Percentiles rank a stretch among this genome's conserved stretches.
These are phyloP conservation scores for Lasiodiplodia sp. DNA, from an alignment of 2,329 filamentous ascomycete genomes.

Conservation along the genomic window DNA sequence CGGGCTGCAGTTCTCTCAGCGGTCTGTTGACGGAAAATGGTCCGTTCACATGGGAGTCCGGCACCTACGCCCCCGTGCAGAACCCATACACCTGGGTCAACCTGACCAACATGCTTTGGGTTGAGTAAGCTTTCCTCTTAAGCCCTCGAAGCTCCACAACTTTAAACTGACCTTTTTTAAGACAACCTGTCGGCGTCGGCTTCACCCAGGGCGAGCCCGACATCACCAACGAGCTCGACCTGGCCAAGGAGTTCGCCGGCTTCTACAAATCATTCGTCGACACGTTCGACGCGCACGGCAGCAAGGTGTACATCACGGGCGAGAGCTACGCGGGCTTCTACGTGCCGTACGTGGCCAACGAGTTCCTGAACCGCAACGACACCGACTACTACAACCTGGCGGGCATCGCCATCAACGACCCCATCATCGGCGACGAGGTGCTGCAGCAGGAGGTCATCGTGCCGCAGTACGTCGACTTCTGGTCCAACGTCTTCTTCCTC, in stretches of 20 bases:
- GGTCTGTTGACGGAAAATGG: slow-evolving; percentile 81
- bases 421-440: slow-evolving; percentile 52
- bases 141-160: neutral
- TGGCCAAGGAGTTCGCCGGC: slow-evolving; percentile 55
- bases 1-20: slow-evolving; percentile 62
- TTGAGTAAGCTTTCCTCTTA: slow-evolving; percentile 42
- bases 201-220: slow-evolving; percentile 53
- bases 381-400: slow-evolving; percentile 60
- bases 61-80: slow-evolving; percentile 68
- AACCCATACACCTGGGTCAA: slow-evolving; percentile 75
- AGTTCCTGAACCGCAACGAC: slow-evolving; percentile 59
- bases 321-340: slow-evolving; percentile 59
- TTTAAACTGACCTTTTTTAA: slow-evolving; percentile 31
- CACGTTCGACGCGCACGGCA: slow-evolving; percentile 61
- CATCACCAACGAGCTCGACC: slow-evolving; percentile 57
- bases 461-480: slow-evolving; percentile 48
- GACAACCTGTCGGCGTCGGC: slow-evolving; percentile 57
- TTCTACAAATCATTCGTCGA: slow-evolving; percentile 64
- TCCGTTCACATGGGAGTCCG: slow-evolving; percentile 64
- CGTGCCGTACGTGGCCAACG: slow-evolving; percentile 22
- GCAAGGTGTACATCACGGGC: slow-evolving; percentile 62
- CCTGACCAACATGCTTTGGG: slow-evolving; percentile 51
- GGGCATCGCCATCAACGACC: slow-evolving; percentile 59
- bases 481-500: slow-evolving; percentile 50
- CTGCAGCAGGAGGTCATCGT: slow-evolving; percentile 48